phyloP scores from a whole-genome alignment of 1,139 yeast species.

The Geotrichum fermentans region DNA sequence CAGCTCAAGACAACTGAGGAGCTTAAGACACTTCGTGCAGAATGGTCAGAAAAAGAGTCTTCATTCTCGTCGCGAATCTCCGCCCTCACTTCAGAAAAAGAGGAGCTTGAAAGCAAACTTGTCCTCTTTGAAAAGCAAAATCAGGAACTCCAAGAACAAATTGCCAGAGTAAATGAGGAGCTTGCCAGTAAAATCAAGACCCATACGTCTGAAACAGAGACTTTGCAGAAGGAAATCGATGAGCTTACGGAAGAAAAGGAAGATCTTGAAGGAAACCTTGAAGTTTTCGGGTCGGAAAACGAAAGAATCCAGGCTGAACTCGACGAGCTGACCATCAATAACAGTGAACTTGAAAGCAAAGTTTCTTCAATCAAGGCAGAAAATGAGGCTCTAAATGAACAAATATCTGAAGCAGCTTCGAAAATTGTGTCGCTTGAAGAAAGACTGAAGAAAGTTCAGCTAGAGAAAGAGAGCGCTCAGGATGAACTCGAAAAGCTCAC shows the following conservation, averaged over 20 bases:
- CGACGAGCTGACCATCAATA: slow-evolving; percentile 19
- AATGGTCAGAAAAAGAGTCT: slow-evolving; percentile 29
- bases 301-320: slow-evolving; percentile 14
- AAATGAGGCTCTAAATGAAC: slow-evolving; percentile 7
- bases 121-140: slow-evolving; percentile 7
- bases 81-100: slow-evolving; percentile 12
- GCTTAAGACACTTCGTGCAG: slow-evolving; percentile 22
- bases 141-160: slow-evolving; percentile 15
- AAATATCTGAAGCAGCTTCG: slow-evolving; percentile 8
- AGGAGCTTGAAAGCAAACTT: slow-evolving; percentile 17
- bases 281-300: slow-evolving; percentile 18
- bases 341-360: slow-evolving; percentile 1
- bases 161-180: slow-evolving; percentile 18
- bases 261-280: slow-evolving; percentile 12
- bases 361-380: not conserved
- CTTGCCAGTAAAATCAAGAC: slow-evolving; percentile 17
- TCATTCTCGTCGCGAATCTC: slow-evolving; percentile 18
- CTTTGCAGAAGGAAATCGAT: slow-evolving; percentile 19
- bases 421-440: slow-evolving; percentile 9
- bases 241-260: slow-evolving; percentile 9
- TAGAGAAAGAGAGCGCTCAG: not conserved
- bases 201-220: slow-evolving; percentile 21
- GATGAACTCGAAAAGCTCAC: slow-evolving; percentile 9
- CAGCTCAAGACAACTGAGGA: slow-evolving; percentile 22
- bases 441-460: slow-evolving; percentile 2